Base-by-base conservation (phyloP, 208 protist genomes). In the Crithidia mellificae region DNA sequence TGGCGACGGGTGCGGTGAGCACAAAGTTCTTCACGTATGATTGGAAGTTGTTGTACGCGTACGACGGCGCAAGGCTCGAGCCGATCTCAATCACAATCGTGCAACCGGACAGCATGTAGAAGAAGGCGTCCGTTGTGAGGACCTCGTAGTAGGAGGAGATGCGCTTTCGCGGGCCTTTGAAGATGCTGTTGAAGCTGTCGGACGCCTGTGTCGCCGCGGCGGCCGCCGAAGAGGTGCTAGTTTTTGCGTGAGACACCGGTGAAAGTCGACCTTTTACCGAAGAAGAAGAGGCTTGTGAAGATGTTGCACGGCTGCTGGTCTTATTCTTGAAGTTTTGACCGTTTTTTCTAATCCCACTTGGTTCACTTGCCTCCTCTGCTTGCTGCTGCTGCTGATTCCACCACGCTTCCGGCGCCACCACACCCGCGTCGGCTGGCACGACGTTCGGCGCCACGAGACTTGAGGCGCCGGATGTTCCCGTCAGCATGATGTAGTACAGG, bases 91-190 rank as follows among this genome's bases (percentile, higher is more conserved):
- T 24, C 6, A 25, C 43, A 47, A 87, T 81, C 44, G 58, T 58
- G 59, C 74, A 73, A 2, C 57, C 72, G 25, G 47, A 22, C 19
- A 74, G 25, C 55, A 87, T 81, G 39, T 61, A 63, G 72, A 82
- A 87, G 44, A 74, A 74, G 20, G 20, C 8, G 25, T 51, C 30
- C 3, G 32, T 30, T 19, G 24, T 73, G n/a, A 82, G 14, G 4
- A 63, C 51, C 3, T 63, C n/a, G 51, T 75, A 82, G 55, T 71
- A 72, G 15, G 11, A 25, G 17, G 51, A 52, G 25, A 82, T 38
- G 14, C 51, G 43, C 44, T 6, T 64, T 25, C 67, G 64, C 17
- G 58, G 61, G 14, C 61, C 63, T 43, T 65, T 55, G 11, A 73
- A 51, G 6, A 57, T 1, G 17, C 32, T 65, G 44, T 11, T 17